phyloP scores from a whole-genome alignment of 1,284 basidiomycete species.

The Inonotus hispidus region DNA sequence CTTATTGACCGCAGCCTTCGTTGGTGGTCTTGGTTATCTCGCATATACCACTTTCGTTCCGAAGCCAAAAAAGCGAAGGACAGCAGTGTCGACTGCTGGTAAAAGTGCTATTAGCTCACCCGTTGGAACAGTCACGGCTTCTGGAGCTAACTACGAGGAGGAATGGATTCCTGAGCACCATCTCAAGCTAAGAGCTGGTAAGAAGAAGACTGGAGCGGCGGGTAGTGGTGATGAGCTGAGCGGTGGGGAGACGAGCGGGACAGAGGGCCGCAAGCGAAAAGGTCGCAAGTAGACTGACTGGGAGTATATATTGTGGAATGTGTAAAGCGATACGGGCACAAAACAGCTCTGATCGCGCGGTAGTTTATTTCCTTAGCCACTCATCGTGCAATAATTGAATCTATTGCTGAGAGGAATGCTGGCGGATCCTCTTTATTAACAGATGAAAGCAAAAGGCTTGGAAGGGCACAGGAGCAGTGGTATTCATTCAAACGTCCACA shows the following conservation, averaged over 20 bases:
- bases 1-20: conserved; percentile 58
- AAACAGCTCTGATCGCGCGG: neutral
- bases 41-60: conserved; percentile 66
- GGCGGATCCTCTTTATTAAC: neutral
- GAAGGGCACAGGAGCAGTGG: neutral
- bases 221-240: conserved; percentile 68
- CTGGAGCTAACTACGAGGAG: conserved; percentile 75
- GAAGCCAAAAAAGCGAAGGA: conserved; percentile 45
- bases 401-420: neutral
- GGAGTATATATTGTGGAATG: neutral
- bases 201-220: conserved; percentile 39
- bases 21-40: conserved; percentile 64
- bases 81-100: conserved; percentile 22
- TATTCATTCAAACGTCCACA: conserved; percentile 31
- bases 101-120: conserved; percentile 42
- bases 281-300: conserved; percentile 41
- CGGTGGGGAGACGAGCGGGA: conserved; percentile 49
- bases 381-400: neutral
- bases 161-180: conserved; percentile 92
- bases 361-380: neutral
- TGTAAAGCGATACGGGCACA: neutral
- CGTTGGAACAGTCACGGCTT: conserved; percentile 57
- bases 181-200: conserved; percentile 62
- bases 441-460: neutral
- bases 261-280: conserved; percentile 55